These are phyloP conservation scores for Lactuca saligna DNA, from an alignment of 129 eudicot species.

Conservation along the genomic window DNA sequence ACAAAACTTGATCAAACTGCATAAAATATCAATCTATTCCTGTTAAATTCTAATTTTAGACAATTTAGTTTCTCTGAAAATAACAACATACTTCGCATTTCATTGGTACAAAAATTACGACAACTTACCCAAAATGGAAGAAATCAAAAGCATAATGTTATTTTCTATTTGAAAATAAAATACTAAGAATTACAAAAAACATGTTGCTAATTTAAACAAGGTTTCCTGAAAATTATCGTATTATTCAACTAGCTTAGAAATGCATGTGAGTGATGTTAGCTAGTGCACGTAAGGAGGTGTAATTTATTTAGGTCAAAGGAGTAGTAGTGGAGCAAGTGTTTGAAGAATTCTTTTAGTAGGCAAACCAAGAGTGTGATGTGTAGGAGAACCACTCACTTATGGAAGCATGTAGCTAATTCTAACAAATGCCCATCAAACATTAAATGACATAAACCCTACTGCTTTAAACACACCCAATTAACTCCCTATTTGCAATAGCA, in stretches of 20 bases:
- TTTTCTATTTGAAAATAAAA: too few species aligned
- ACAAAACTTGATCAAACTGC: too few species aligned
- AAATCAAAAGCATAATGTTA: too few species aligned
- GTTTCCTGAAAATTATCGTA: too few species aligned
- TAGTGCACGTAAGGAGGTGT: background rate
- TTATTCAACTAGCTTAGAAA: background rate
- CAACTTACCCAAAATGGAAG: too few species aligned
- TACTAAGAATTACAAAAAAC: too few species aligned
- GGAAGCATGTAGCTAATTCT: background rate
- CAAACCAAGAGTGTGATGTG: conserved; percentile 14
- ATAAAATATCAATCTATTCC: too few species aligned
- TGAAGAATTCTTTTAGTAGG: conserved; percentile 3
- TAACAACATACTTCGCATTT: too few species aligned
- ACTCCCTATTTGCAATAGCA: background rate
- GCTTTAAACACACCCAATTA: background rate
- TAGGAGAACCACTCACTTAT: conserved; percentile 17
- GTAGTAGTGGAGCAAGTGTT: conserved; percentile 4
- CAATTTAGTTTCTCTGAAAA: too few species aligned
- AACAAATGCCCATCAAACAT: background rate
- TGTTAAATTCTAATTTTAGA: too few species aligned
- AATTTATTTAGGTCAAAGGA: background rate
- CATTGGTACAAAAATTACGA: too few species aligned
- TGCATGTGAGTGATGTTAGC: background rate
- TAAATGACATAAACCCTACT: background rate
- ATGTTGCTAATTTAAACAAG: too few species aligned